These are phyloP conservation scores for Linnemannia hyalina DNA, from an alignment of 192 early-diverging fungal genomes.

Conservation along the genomic window DNA sequence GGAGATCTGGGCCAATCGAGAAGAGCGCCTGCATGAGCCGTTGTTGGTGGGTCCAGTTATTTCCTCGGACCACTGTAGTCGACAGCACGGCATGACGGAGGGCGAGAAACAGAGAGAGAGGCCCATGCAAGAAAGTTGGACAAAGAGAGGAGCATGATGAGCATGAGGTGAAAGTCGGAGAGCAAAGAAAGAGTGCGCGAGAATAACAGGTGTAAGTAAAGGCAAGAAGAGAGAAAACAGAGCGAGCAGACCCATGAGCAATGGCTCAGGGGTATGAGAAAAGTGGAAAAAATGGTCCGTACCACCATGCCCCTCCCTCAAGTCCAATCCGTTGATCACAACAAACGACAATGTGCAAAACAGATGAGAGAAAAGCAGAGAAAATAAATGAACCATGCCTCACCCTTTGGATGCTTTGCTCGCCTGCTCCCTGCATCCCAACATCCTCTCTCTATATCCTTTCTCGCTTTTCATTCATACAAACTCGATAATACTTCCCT, in stretches of 20 bases:
- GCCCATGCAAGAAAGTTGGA: background rate
- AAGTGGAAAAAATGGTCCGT: background rate
- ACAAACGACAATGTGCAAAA: background rate
- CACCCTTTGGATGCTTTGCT: background rate
- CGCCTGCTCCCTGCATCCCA: background rate
- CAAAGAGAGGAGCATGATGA: constrained; percentile 11
- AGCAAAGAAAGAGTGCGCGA: background rate
- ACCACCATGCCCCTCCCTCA: background rate
- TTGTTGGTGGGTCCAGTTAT: constrained; percentile 45
- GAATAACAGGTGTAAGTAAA: background rate
- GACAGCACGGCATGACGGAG: background rate
- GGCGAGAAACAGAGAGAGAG: background rate
- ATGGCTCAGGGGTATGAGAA: constrained; percentile 5
- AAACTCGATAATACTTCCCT: background rate
- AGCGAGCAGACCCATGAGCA: background rate
- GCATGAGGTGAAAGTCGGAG: background rate
- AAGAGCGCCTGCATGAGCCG: constrained; percentile 48
- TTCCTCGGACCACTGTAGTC: constrained; percentile 24
- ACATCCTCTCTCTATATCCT: background rate
- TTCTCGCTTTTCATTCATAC: background rate
- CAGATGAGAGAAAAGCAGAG: background rate
- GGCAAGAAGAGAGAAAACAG: background rate
- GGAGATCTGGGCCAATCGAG: constrained; percentile 42
- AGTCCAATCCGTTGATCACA: background rate
- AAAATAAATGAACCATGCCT: background rate